Evolutionary conservation across 257 asterid species (phyloP).

Genomic region (Phtheirospermum japonicum): DNA sequence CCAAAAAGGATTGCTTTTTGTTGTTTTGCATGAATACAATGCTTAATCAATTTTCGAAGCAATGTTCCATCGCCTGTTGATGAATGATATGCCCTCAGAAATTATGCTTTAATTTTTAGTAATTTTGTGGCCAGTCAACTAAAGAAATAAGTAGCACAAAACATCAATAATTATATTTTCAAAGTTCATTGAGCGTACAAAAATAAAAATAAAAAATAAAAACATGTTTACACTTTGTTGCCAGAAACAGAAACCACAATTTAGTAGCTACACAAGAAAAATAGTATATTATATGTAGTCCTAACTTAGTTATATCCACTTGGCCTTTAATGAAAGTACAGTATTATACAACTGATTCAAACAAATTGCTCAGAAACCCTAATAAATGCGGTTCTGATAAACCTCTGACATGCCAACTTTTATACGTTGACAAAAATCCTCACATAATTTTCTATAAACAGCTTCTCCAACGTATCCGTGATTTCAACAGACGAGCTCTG

Average conservation of each 20-base stretch:
- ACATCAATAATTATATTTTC: too few relatives aligned
- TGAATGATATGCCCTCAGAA: neutral
- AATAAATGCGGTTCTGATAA: neutral
- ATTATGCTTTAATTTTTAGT: too few relatives aligned
- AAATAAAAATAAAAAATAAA: neutral
- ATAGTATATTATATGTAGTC: conserved; percentile 3
- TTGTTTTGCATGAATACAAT: neutral
- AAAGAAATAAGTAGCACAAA: neutral
- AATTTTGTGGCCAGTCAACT: too few relatives aligned
- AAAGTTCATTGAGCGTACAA: too few relatives aligned
- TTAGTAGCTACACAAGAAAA: conserved; percentile 1
- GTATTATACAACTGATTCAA: conserved; percentile 14
- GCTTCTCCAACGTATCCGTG: conserved; percentile 10
- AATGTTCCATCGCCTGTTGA: too few relatives aligned
- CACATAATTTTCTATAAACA: neutral
- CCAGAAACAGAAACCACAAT: conserved; percentile 19
- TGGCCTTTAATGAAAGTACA: conserved; percentile 14
- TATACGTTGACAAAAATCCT: neutral
- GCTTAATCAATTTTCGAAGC: too few relatives aligned
- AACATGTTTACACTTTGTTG: conserved; percentile 21
- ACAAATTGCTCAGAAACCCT: neutral
- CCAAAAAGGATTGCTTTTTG: too few relatives aligned
- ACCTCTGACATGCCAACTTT: neutral
- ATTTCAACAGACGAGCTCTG: conserved; percentile 52
- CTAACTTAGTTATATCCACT: conserved; percentile 24